phyloP scores from a whole-genome alignment of 2,329 filamentous ascomycete genomes.

The Xylariaceae sp. region DNA sequence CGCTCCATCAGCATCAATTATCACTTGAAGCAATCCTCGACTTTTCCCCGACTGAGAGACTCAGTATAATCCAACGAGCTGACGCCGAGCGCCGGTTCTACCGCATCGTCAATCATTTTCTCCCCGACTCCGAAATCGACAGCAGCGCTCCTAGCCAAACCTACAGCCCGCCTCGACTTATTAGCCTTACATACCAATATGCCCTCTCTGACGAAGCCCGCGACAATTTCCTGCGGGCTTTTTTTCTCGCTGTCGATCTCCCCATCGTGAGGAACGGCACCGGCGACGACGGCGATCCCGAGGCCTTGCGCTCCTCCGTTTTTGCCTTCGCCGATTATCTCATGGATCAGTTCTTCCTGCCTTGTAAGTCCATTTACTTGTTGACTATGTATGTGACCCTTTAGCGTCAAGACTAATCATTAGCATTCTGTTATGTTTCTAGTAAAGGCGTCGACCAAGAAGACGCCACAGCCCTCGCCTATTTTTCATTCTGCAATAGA shows the following conservation, averaged over 20 bases:
- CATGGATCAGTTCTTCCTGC: slow-evolving; percentile 26
- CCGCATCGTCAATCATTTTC: slow-evolving; percentile 18
- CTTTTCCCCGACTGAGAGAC: slow-evolving; percentile 7
- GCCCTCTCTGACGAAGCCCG: slow-evolving; percentile 20
- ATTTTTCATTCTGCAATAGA: slow-evolving; percentile 21
- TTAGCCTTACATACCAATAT: slow-evolving; percentile 25
- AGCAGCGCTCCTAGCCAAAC: slow-evolving; percentile 5
- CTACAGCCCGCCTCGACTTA: slow-evolving; percentile 23
- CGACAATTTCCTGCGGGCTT: slow-evolving; percentile 24
- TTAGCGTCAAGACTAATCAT: slow-evolving; percentile 5
- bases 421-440: slow-evolving; percentile 1
- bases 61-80: slow-evolving; percentile 10
- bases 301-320: slow-evolving; percentile 15
- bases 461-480: slow-evolving; percentile 25
- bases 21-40: slow-evolving; percentile 16
- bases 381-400: not conserved
- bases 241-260: slow-evolving; percentile 22
- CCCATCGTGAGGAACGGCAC: slow-evolving; percentile 5
- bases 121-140: slow-evolving; percentile 7
- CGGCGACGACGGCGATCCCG: slow-evolving; percentile 12
- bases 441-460: slow-evolving; percentile 25
- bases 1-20: slow-evolving; percentile 14
- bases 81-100: slow-evolving; percentile 14
- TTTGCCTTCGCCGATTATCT: slow-evolving; percentile 25
- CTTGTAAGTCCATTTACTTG: slow-evolving; percentile 14